Evolutionary conservation across 2,329 filamentous ascomycete species (phyloP).

Genomic region (Trichoderma cornu-damae): DNA sequence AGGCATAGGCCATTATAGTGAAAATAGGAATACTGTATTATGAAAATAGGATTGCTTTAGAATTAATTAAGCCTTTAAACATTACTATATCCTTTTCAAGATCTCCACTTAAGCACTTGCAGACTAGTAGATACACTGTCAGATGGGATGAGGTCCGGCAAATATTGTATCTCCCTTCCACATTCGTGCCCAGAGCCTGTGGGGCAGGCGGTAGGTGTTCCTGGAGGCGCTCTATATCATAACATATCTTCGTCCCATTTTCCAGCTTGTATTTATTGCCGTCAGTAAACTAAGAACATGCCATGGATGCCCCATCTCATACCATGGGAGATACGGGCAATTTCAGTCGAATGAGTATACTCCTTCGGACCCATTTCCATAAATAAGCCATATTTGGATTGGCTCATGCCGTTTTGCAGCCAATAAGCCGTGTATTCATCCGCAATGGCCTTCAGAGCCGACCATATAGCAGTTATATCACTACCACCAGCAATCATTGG

Average conservation of each 20-base stretch:
- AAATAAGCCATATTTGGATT: slow-evolving; percentile 67
- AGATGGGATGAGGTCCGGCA: no score
- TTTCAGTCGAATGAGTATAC: slow-evolving; percentile 68
- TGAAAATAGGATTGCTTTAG: no score
- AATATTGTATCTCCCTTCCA: no score
- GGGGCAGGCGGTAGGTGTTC: background rate
- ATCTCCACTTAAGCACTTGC: no score
- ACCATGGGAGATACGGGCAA: background rate
- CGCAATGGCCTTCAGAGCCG: slow-evolving; percentile 58
- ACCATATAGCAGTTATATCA: slow-evolving; percentile 90
- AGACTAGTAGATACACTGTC: no score
- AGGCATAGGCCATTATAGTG: no score
- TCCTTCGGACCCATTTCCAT: slow-evolving; percentile 70
- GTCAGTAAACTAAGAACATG: slow-evolving; percentile 1
- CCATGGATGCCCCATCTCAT: background rate
- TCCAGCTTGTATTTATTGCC: background rate
- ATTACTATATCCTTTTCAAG: no score
- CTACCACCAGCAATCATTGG: slow-evolving; percentile 2
- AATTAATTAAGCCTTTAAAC: no score
- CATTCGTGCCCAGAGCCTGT: no score
- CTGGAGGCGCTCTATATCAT: background rate
- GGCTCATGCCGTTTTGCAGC: slow-evolving; percentile 40
- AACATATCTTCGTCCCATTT: background rate
- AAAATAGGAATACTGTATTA: no score
- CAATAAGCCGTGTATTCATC: slow-evolving; percentile 19